Base-by-base conservation (phyloP, 106 monocot genomes). In the Acorus gramineus region DNA sequence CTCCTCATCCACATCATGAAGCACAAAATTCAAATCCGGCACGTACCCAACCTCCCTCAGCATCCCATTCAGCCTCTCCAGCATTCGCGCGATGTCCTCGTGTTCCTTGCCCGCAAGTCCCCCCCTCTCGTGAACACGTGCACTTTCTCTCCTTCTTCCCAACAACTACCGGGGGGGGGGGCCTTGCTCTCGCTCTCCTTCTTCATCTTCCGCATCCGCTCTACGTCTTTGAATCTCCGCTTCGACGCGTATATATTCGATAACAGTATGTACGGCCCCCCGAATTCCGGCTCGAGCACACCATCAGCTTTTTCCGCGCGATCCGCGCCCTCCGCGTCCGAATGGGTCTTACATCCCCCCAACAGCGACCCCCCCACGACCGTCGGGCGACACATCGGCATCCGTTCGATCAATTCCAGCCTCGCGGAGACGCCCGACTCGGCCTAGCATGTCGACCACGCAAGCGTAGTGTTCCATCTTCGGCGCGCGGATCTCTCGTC, bases 1-100 rank as follows among this genome's bases (percentile, higher is more conserved):
- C 70, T 91, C 91, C 59, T 91, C 84, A 69, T 91, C 91, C 47
- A 91, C 68, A 70, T 91, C 91, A 59, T 91, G 86, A 14, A 91
- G 84, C 44, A 81, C 86, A 64, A 74, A 86, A 50, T 79, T 86
- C 57, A 73, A 71, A 73, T 91, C 91, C 11, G 91, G 81, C 63
- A 49, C 61, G 50, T 91, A 91, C 4, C 91, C 91, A 6, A 77
- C 75, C 57, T 91, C 81, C 52, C 74, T 75, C 61, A 91, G 63
- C 60, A 74, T 51, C 42, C 70, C 66, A 46, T 70, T 78, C 52
- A 91, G 57, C 53, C 44, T 74, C 14, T 81, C 81, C 57, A 91
- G 44, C 79, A 82, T 79, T 10, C 12, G 47, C 43, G 57, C 5
- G 42, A 91, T 84, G 28, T 49, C 70, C 12, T 10, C 47, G 51